Conservation (phyloP, 2,329 filamentous ascomycete genomes). For the Laburnicola sp. region DNA sequence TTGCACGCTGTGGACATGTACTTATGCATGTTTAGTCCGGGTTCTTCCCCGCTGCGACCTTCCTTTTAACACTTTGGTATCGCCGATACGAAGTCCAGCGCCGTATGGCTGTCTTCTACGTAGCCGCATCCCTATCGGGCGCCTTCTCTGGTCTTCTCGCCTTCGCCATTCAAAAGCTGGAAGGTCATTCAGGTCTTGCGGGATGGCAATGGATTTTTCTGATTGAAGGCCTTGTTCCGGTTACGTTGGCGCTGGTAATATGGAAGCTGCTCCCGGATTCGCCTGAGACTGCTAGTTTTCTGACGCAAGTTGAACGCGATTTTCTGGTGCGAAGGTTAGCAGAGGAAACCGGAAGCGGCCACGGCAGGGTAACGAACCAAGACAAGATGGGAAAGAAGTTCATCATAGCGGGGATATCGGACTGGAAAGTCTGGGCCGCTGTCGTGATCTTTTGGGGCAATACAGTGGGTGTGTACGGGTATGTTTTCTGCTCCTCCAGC, state of each 20-base stretch:
- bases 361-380: slow-evolving; percentile 53
- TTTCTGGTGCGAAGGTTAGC: slow-evolving; percentile 37
- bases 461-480: slow-evolving; percentile 43
- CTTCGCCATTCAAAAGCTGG: slow-evolving; percentile 38
- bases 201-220: slow-evolving; percentile 44
- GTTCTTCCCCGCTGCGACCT: slow-evolving; percentile 66
- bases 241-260: slow-evolving; percentile 49
- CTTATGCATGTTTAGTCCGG: slow-evolving; percentile 50
- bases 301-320: slow-evolving; percentile 40
- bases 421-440: slow-evolving; percentile 43
- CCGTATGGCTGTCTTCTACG: slow-evolving; percentile 43
- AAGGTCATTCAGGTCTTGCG: slow-evolving; percentile 28
- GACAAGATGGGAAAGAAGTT: slow-evolving; percentile 53
- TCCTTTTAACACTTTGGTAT: slow-evolving; percentile 43
- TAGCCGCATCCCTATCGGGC: slow-evolving; percentile 38
- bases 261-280: slow-evolving; percentile 60
- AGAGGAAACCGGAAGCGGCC: slow-evolving; percentile 50
- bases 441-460: slow-evolving; percentile 47
- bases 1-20: neutral
- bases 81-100: slow-evolving; percentile 40
- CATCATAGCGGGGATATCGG: slow-evolving; percentile 53
- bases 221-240: slow-evolving; percentile 37
- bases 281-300: slow-evolving; percentile 45
- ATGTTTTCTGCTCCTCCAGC: slow-evolving; percentile 10
- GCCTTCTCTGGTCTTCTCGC: slow-evolving; percentile 44